Base-by-base conservation (phyloP, 768 basidiomycete species). In the Tulasnella sp. region DNA sequence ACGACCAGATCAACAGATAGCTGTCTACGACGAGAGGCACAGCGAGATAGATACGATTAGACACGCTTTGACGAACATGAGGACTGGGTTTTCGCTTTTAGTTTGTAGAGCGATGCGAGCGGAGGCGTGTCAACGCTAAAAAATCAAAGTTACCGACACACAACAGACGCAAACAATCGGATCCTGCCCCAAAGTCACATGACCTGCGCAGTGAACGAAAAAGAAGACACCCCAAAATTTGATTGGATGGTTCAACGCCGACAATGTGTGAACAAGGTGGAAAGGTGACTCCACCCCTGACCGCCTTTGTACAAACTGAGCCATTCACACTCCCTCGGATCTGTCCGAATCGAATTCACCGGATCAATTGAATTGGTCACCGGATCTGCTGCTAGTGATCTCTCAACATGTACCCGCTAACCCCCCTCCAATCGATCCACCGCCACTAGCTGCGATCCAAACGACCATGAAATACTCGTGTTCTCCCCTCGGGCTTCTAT, bases 231-330 rank as follows among this genome's bases (percentile, higher is more conserved):
- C 64, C 64, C 64, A 69, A 69, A 69, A 69, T 69, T 69, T 69
- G 64, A 69, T 69, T 69, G 64, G 64, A 14, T 37, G 34, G 16
- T 37, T 69, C 16, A 46, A 46, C 46, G 46, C 46, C 46, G 46
- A 18, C 28, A 69, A 69, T 69, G 64, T 60, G 64, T 34, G 64
- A 69, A 20, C 64, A 69, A 24, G 34, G 64, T 69, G 34, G 18
- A 16, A 18, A 7, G 64, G 64, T 69, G 64, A 69, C 64, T 69
- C 64, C 64, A 69, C 64, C 64, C 64, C 64, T 69, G 64, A 28
- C 64, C 64, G 64, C 64, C 64, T 69, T 69, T 69, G 64, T 69
- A 69, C 31, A 69, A 69, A 69, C 64, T 69, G 64, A 31, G 64
- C 64, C 64, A 69, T 37, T 69, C 64, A 37, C 64, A 37, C 64